Conservation (phyloP, 768 basidiomycete species). For the Pulveroboletus sp. region DNA sequence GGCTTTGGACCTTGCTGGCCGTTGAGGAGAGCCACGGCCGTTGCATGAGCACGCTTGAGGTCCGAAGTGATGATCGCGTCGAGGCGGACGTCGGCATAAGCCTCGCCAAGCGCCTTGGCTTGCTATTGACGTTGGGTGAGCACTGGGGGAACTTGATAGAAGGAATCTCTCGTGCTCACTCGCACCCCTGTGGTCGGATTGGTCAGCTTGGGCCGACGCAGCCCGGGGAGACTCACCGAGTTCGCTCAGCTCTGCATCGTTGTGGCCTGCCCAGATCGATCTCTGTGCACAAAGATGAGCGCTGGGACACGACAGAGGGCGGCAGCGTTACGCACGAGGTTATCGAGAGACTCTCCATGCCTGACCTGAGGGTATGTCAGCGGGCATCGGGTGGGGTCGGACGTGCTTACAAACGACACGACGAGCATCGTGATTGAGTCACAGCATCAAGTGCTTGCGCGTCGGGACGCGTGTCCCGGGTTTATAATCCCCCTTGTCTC, state of each 20-base stretch:
- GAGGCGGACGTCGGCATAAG: conserved; percentile 46
- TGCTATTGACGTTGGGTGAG: conserved; percentile 39
- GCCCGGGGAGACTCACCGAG: conserved; percentile 54
- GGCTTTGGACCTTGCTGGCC: conserved; percentile 47
- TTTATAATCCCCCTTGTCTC: conserved; percentile 18
- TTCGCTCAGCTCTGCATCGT: conserved; percentile 67
- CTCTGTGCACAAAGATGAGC: conserved; percentile 28
- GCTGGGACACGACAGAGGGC: too few species aligned
- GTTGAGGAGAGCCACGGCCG: conserved; percentile 53
- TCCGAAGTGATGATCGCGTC: conserved; percentile 62
- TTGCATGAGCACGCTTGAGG: conserved; percentile 59
- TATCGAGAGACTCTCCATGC: conserved; percentile 77
- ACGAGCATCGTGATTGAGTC: conserved; percentile 15
- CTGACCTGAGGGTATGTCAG: conserved; percentile 45
- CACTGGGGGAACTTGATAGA: not conserved
- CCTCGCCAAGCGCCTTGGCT: conserved; percentile 57
- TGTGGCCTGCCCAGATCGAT: conserved; percentile 70
- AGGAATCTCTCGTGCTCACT: conserved; percentile 30
- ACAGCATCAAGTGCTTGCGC: conserved; percentile 18
- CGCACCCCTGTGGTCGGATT: conserved; percentile 45
- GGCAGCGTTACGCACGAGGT: conserved; percentile 44
- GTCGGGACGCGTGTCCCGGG: conserved; percentile 28
- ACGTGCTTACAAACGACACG: conserved; percentile 27
- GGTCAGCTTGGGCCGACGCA: too few species aligned
- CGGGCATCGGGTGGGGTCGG: not conserved